Percentiles rank a stretch among this genome's conserved stretches.
These are phyloP conservation scores for Wickerhamomyces bovis DNA, from an alignment of 805 yeast species.

Conservation along the genomic window DNA sequence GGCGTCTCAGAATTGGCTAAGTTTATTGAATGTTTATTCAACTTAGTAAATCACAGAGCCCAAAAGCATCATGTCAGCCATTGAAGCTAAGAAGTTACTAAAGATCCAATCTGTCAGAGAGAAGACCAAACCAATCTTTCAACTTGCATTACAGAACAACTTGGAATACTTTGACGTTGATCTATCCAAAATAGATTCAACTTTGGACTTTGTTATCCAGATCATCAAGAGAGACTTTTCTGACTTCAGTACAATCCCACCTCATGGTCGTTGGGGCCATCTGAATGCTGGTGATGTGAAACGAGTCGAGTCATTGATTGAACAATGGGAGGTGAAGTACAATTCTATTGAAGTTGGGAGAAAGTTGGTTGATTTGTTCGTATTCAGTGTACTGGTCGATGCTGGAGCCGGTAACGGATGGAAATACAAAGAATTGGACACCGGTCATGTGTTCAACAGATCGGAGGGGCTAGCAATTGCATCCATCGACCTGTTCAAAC, in stretches of 20 bases:
- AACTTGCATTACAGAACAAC: conserved; percentile 31
- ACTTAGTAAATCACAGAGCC: too few species aligned
- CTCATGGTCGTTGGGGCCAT: conserved; percentile 67
- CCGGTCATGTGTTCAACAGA: conserved; percentile 31
- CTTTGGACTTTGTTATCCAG: conserved; percentile 39
- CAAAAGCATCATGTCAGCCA: not conserved
- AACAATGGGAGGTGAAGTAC: conserved; percentile 29
- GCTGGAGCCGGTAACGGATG: conserved; percentile 65
- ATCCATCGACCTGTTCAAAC: conserved; percentile 45
- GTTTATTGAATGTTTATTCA: too few species aligned
- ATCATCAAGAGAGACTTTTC: conserved; percentile 39
- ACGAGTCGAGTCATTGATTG: conserved; percentile 40
- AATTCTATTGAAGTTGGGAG: conserved; percentile 42
- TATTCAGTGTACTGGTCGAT: conserved; percentile 56
- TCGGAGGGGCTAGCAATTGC: conserved; percentile 66
- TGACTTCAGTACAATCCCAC: conserved; percentile 43
- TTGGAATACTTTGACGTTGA: conserved; percentile 42
- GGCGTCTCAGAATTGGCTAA: not conserved
- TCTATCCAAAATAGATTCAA: conserved; percentile 32
- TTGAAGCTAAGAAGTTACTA: conserved; percentile 29
- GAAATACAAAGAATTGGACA: conserved; percentile 37
- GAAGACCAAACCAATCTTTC: conserved; percentile 38
- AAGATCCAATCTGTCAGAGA: conserved; percentile 54
- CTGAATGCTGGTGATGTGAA: conserved; percentile 43
- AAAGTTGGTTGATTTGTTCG: conserved; percentile 50